Evolutionary conservation across 2,329 filamentous ascomycete genomes (phyloP).

Genomic region (Colletotrichum australisinense): DNA sequence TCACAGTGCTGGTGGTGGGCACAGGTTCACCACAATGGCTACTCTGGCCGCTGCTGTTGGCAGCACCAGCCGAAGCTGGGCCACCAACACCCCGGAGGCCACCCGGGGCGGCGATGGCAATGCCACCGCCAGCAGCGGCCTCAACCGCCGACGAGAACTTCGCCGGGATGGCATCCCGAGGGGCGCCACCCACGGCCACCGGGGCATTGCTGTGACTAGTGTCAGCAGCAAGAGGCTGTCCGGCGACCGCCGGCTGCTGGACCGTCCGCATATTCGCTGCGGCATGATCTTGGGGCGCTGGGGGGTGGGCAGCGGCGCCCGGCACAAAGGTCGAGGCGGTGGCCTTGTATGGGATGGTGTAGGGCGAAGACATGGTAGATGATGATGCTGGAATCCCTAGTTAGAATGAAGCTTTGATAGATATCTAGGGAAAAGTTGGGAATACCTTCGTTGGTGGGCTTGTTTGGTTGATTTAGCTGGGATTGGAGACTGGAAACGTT

Average conservation of each 20-base stretch:
- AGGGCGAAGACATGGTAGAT: slow-evolving; percentile 12
- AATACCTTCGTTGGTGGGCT: not conserved
- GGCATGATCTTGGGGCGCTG: not conserved
- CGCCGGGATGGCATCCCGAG: slow-evolving; percentile 7
- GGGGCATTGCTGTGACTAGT: slow-evolving; percentile 11
- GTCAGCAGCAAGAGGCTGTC: not conserved
- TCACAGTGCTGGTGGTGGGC: not conserved
- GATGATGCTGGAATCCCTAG: not conserved
- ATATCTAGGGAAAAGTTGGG: too few relatives aligned
- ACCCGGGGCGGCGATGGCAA: slow-evolving; percentile 1
- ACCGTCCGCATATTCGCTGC: not conserved
- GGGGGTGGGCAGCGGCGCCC: not conserved
- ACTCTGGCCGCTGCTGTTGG: not conserved
- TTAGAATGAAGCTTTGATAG: not conserved
- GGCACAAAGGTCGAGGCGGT: not conserved
- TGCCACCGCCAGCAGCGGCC: slow-evolving; percentile 1
- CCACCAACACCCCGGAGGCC: not conserved
- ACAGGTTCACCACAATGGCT: not conserved
- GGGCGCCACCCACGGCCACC: not conserved
- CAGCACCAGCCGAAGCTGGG: not conserved
- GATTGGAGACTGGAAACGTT: not conserved
- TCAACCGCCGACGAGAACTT: slow-evolving; percentile 16
- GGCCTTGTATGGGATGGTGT: slow-evolving; percentile 34
- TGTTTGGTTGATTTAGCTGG: not conserved
- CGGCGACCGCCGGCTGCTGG: not conserved